Conservation (phyloP, 441 rosid species). For the Mallotus japonicus region DNA sequence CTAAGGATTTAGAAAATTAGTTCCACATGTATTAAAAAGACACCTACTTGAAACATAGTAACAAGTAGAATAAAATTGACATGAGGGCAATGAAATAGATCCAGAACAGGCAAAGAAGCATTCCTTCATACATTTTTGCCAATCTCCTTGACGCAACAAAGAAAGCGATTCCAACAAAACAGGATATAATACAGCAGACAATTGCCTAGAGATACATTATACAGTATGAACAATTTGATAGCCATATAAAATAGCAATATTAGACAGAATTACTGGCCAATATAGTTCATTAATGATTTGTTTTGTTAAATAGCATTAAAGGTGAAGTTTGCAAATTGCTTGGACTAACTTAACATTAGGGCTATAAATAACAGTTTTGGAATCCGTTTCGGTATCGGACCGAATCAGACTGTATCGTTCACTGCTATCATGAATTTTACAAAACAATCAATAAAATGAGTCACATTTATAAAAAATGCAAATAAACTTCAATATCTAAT, state of each 20-base stretch:
- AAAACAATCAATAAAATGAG: too few relatives aligned
- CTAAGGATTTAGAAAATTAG: not conserved
- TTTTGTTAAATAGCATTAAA: not conserved
- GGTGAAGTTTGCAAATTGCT: not conserved
- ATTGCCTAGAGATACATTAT: not conserved
- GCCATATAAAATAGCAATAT: not conserved
- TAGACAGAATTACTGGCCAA: not conserved
- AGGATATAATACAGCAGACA: not conserved
- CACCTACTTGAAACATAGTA: not conserved
- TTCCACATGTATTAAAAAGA: not conserved
- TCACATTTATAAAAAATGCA: too few relatives aligned
- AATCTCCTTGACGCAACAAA: not conserved
- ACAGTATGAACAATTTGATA: not conserved
- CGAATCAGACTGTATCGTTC: too few relatives aligned
- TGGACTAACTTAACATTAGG: not conserved
- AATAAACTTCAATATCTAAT: too few relatives aligned
- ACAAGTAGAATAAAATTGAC: not conserved
- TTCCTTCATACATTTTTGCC: not conserved
- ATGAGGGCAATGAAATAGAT: not conserved
- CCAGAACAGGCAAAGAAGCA: not conserved
- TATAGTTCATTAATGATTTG: not conserved
- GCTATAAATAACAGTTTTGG: too few relatives aligned
- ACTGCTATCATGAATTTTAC: too few relatives aligned
- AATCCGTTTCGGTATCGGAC: too few relatives aligned
- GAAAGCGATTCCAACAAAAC: not conserved